Base-by-base conservation (phyloP, 371 early-diverging fungal species). In the Smittium mucronatum region DNA sequence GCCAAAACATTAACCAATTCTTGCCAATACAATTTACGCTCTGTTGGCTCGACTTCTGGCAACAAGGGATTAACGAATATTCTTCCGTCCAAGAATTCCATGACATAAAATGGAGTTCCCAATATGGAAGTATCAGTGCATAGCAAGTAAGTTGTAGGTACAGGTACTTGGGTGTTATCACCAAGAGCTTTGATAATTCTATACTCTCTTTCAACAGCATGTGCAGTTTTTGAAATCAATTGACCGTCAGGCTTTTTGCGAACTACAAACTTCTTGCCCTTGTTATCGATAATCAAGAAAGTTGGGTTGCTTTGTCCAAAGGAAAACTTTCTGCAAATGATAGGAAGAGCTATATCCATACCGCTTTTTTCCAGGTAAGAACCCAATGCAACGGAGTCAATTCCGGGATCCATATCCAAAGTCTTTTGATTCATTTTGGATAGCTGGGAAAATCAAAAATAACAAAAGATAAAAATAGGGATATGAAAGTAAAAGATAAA, bases 271-370 rank as follows among this genome's bases (percentile, higher is more conserved):
- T 78, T 79, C 63, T 80, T 76, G 60, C 84, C 85, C 5, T 33
- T 61, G 63, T 33, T 61, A n/a, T 87, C 88, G 29, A 80, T 84
- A 28, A 61, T 28, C 69, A 91, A 80, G 72, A 89, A 95, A 5
- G 95, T 95, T 2, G 95, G 95, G 76, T 95, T 95, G 74, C 89
- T 88, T 70, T 94, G 94, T 0, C 95, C 95, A 17, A 89, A 80
- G 71, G 86, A 86, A 79, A 95, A 95, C 79, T 93, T 93, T 65
- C 81, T 82, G 57, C 92, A 74, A 29, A 82, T 72, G 64, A 93
- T 75, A 5, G 94, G 94, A 29, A 76, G 67, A 16, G 71, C 73
- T 63, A 95, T 81, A 8, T 78, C 83, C 29, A 82, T 77, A 61
- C 63, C 63, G 5, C 47, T 47, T 21, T 47, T 47, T 5, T 11